Evolutionary conservation across 2,329 filamentous ascomycete genomes (phyloP), one percentile per base, ranked within the genome.

Genomic region (Aspergillus pseudonomiae): DNA sequence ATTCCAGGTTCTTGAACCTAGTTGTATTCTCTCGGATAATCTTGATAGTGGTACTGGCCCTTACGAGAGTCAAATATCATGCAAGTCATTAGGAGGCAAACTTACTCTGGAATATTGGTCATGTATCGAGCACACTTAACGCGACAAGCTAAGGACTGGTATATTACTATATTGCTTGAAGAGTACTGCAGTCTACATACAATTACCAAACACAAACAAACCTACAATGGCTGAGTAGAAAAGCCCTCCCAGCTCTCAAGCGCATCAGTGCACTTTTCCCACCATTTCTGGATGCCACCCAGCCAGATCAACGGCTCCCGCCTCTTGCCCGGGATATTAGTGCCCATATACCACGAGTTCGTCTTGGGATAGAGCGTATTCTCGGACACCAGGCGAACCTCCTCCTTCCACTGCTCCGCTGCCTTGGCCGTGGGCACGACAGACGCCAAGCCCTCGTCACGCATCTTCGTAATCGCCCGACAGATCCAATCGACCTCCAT

Each of bases 401-500:
- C 60, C 2, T 66, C 59, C 11, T 64, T 63, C 69, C 69, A 71
- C n/a, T 16, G 41, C 28, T 68, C 59, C 1, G 57, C 67, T 12
- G 69, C 64, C 6, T 60, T 34, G 2, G 45, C 48, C 0, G 65
- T 69, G 24, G 68, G 59, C 16, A 63, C 64, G 6, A 71, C 55
- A 0, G 58, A 59, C 9, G 28, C 9, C 11, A 70, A 5, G 0
- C 60, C 65, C 10, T 64, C 39, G 0, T 60, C 46, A 9, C 61
- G 61, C 67, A 71, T 68, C 36, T 68, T 68, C 2, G 45, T 16
- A 24, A 71, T 70, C 1, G 34, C 65, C 0, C 63, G 48, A 32
- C 59, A 61, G 9, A 71, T 71, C 62, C 64, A 71, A 26, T 78
- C 73, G 2, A 77, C 76, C 21, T 78, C 70, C n/a, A 68, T 62